phyloP scores from a whole-genome alignment of 2,329 filamentous ascomycete species.

The Albophoma yamanashiensis region DNA sequence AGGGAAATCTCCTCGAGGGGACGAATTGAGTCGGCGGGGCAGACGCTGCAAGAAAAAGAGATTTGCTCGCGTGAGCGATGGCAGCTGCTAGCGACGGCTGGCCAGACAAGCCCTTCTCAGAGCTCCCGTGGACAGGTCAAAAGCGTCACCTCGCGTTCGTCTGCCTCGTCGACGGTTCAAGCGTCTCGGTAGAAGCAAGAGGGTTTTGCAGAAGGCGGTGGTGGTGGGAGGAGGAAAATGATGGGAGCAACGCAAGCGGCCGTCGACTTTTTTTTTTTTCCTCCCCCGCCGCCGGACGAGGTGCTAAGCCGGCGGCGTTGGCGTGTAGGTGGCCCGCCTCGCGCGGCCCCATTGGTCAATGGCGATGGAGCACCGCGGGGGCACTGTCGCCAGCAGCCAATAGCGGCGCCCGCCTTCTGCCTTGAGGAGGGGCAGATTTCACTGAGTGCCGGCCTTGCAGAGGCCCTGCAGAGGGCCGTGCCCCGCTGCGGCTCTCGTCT shows the following conservation, averaged over 20 bases:
- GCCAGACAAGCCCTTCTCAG: conserved; percentile 27
- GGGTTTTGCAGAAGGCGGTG: neutral
- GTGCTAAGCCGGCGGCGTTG: neutral
- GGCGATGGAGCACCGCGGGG: neutral
- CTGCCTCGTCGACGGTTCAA: conserved; percentile 16
- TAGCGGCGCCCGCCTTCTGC: neutral
- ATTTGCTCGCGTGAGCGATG: conserved; percentile 11
- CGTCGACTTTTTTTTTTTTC: neutral
- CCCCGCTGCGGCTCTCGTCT: neutral
- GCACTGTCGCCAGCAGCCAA: neutral
- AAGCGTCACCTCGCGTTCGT: conserved; percentile 25
- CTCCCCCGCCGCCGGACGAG: neutral
- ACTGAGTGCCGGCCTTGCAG: neutral
- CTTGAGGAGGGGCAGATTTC: neutral
- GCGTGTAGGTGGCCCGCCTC: neutral
- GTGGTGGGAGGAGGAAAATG: neutral
- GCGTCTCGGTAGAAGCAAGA: neutral
- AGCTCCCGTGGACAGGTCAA: conserved; percentile 23
- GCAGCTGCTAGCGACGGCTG: conserved; percentile 21
- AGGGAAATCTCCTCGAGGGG: neutral
- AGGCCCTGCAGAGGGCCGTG: neutral
- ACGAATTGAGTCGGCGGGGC: conserved; percentile 13
- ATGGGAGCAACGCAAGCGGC: neutral
- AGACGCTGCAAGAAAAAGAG: conserved; percentile 11
- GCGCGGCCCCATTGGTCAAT: neutral